phyloP scores from a whole-genome alignment of 2,329 filamentous ascomycete genomes.

The Rhinocladiella mackenziei region DNA sequence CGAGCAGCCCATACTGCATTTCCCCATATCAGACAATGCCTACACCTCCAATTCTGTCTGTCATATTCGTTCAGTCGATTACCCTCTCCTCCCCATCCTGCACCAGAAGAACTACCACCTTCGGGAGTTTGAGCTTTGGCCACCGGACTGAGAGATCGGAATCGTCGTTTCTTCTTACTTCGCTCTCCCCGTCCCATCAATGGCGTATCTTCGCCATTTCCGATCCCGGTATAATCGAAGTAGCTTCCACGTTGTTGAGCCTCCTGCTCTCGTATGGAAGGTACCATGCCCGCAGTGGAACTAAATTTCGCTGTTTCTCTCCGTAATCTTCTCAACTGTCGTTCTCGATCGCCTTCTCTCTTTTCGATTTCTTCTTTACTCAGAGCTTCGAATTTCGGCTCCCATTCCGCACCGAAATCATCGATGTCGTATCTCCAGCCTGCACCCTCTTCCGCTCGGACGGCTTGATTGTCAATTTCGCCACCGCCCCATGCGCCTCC shows the following conservation, averaged over 20 bases:
- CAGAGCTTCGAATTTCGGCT: constrained; percentile 73
- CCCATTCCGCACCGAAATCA: constrained; percentile 77
- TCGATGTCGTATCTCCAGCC: constrained; percentile 97
- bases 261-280: constrained; percentile 59
- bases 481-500: constrained; percentile 50
- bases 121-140: constrained; percentile 72
- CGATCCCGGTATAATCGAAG: constrained; percentile 52
- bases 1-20: constrained; percentile 90
- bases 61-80: constrained; percentile 66
- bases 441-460: constrained; percentile 69
- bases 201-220: constrained; percentile 59
- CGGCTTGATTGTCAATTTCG: constrained; percentile 85
- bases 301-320: constrained; percentile 91
- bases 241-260: constrained; percentile 52
- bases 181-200: constrained; percentile 82
- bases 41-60: constrained; percentile 78
- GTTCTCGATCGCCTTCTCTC: constrained; percentile 86
- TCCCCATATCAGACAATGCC: constrained; percentile 83
- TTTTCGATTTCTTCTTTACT: constrained; percentile 98
- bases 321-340: constrained; percentile 79
- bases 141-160: constrained; percentile 79
- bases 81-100: constrained; percentile 65
- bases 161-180: constrained; percentile 91
- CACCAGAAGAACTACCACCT: constrained; percentile 51
- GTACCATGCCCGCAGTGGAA: constrained; percentile 72